Conservation (phyloP, 108 stramenopile genomes). For the Cyclostephanos tholiformis region DNA sequence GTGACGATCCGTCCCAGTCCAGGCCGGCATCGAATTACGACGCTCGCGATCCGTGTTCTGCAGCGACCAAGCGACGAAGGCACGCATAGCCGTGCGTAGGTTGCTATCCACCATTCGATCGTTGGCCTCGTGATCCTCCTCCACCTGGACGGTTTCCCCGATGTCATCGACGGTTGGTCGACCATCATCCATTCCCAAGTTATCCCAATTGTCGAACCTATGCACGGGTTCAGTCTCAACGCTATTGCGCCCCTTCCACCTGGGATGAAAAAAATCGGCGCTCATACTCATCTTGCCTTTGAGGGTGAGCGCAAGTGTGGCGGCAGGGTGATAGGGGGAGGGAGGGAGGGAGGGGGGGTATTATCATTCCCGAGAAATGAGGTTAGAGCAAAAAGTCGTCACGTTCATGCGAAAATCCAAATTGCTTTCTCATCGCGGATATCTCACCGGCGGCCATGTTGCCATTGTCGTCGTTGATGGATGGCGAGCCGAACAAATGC, state of each 20-base stretch:
- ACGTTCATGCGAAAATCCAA: no score
- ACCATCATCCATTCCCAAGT: background rate
- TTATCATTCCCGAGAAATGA: background rate
- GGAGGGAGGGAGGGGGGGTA: background rate
- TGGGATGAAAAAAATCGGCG: conserved; percentile 85
- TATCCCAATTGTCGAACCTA: conserved; percentile 3
- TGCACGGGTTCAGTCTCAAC: background rate
- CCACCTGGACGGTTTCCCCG: background rate
- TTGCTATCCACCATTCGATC: background rate
- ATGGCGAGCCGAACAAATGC: conserved; percentile 56
- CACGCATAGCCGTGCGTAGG: background rate
- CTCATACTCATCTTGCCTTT: conserved; percentile 39
- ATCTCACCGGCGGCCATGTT: conserved; percentile 54
- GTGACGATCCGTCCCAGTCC: background rate
- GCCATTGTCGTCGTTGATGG: conserved; percentile 60
- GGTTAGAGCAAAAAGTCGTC: no score
- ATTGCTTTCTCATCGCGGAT: background rate
- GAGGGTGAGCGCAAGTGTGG: no score
- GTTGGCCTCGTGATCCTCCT: background rate
- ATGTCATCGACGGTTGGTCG: background rate
- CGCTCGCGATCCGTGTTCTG: background rate
- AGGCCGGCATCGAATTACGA: background rate
- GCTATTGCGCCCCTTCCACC: conserved; percentile 9
- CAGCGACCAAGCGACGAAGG: background rate
- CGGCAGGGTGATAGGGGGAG: conserved; percentile 3